These are phyloP conservation scores for Boechera divaricarpa DNA, from an alignment of 345 rosid species.

Conservation along the genomic window DNA sequence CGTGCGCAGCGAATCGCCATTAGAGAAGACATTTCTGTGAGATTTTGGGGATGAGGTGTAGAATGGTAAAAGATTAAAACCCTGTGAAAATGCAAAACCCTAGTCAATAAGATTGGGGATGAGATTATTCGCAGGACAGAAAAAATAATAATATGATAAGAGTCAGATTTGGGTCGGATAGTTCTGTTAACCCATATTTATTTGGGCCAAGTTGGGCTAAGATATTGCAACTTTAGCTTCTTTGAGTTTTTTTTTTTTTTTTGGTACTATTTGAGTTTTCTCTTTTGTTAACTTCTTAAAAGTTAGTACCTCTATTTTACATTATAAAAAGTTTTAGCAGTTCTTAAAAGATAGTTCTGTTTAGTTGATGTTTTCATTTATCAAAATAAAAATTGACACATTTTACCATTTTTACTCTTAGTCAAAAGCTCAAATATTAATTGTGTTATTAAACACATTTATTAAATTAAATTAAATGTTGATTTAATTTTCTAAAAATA, in stretches of 20 bases:
- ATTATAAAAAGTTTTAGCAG: too few relatives aligned
- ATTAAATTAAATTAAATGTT: too few relatives aligned
- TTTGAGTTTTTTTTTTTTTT: not conserved
- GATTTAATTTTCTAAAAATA: too few relatives aligned
- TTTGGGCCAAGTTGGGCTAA: constrained; percentile 30
- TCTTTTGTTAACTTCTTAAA: too few relatives aligned
- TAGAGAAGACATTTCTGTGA: constrained; percentile 56
- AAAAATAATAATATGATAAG: not conserved
- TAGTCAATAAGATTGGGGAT: not conserved
- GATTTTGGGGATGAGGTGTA: not conserved
- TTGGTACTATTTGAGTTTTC: too few relatives aligned
- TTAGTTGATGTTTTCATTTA: too few relatives aligned
- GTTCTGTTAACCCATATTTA: not conserved
- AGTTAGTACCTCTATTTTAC: too few relatives aligned
- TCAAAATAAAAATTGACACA: too few relatives aligned
- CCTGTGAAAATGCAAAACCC: constrained; percentile 37
- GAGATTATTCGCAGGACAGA: not conserved
- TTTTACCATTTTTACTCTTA: too few relatives aligned
- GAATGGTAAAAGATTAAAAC: constrained; percentile 36
- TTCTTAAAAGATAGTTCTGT: too few relatives aligned
- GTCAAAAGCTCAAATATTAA: too few relatives aligned
- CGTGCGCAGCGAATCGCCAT: constrained; percentile 52
- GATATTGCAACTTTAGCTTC: not conserved
- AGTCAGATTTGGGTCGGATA: not conserved
- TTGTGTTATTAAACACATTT: too few relatives aligned